Evolutionary conservation across 164 flowering plant genomes (phyloP), one percentile per base, ranked within the genome.

Genomic region (Stephania cephalantha): DNA sequence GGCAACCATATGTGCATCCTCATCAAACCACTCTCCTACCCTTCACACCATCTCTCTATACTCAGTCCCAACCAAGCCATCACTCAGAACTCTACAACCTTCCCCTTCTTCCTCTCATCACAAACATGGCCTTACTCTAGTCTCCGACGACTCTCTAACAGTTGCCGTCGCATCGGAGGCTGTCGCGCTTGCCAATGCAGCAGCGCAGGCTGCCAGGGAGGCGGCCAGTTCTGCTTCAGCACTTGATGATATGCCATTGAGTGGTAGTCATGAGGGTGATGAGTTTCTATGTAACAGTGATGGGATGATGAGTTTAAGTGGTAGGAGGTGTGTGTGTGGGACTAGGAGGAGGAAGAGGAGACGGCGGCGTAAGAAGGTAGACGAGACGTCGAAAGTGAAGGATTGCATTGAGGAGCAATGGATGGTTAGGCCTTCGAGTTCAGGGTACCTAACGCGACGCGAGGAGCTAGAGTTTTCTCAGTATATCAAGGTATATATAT

Each of bases 381-480:
- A 46, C 45, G 81, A 71, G 69, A 17, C 5, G 0, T 18, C 11
- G 61, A 58, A 74, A 45, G 12, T 31, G 45, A 76, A 42, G 45
- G 75, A 71, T 65, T 72, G 52, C 69, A 53, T 50, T 50, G 65
- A 48, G 58, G 45, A 71, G 55, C 2, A n/a, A 7, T 17, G 29
- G 17, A 55, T 71, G 31, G 35, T 48, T 1, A 69, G 74, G 66
- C 66, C 76, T 55, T 63, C 65, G 1, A 10, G 71, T 25, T 74
- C 77, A 20, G 44, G 25, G n/a, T 70, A 45, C 70, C 75, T 88
- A 71, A 85, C 83, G 35, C 48, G 80, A 5, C 76, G 58, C 78
- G 84, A 86, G 76, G 93, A 88, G 75, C 89, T 85, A 6, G 81
- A 85, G 61, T 78, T 80, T 74, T 81, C 86, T 53, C 46, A 81